Evolutionary conservation across 1,139 yeast species (phyloP).

Genomic region (Candida sp.): DNA sequence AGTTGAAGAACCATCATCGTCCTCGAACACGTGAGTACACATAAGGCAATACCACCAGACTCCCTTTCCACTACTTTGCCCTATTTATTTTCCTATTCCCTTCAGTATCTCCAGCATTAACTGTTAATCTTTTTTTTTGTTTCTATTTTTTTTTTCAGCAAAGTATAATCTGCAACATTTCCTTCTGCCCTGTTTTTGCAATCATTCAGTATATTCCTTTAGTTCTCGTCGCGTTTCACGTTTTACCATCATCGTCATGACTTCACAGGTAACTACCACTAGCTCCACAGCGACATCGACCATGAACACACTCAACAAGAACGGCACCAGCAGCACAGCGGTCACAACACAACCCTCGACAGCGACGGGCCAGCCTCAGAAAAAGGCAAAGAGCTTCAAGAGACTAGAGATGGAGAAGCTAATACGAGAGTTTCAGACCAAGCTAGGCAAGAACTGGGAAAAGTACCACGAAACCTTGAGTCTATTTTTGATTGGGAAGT

Average conservation of each 20-base stretch:
- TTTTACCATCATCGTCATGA: constrained; percentile 4
- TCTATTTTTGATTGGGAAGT: constrained; percentile 75
- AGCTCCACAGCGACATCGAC: constrained; percentile 9
- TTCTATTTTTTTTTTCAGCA: neutral
- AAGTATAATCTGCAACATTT: neutral
- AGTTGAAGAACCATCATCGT: neutral
- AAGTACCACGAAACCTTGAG: constrained; percentile 82
- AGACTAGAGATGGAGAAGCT: constrained; percentile 75
- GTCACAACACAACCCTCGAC: constrained; percentile 8
- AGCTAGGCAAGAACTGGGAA: constrained; percentile 84
- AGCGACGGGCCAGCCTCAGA: constrained; percentile 12
- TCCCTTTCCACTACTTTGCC: neutral
- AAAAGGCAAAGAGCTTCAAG: constrained; percentile 22
- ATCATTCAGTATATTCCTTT: neutral
- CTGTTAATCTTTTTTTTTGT: neutral
- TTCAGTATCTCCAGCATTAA: neutral
- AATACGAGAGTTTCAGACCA: constrained; percentile 73
- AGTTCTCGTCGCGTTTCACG: neutral
- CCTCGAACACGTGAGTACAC: neutral
- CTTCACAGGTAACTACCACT: constrained; percentile 11
- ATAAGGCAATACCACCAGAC: neutral
- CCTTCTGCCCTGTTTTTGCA: neutral
- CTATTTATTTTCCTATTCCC: neutral
- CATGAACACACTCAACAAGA: constrained; percentile 1
- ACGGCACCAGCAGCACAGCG: neutral